phyloP scores from a whole-genome alignment of 208 protist species.

The Leishmania amazonensis region DNA sequence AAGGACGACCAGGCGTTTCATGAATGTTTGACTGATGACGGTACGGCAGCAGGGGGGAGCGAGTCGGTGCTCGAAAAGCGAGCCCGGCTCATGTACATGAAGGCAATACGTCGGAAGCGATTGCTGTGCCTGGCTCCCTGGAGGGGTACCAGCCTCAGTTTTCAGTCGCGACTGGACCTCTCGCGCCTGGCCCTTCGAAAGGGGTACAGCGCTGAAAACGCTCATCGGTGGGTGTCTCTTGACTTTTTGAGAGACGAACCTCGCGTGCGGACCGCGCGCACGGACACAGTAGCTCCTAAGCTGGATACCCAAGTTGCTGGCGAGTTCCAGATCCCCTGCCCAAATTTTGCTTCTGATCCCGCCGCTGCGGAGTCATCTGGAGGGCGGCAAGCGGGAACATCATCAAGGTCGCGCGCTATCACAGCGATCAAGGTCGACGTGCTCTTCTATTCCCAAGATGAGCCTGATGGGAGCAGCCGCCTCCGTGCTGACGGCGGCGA shows the following conservation, averaged over 20 bases:
- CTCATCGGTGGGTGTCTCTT: constrained; percentile 17
- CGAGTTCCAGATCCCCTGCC: neutral
- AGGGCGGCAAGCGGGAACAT: neutral
- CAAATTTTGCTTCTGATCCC: neutral
- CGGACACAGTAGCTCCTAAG: neutral
- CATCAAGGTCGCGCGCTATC: neutral
- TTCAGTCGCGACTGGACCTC: constrained; percentile 19
- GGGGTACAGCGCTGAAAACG: constrained; percentile 14
- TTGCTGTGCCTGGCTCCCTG: neutral
- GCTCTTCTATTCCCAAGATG: neutral
- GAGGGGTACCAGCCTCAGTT: neutral
- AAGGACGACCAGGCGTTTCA: neutral
- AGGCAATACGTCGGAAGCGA: neutral
- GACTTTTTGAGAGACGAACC: constrained; percentile 21
- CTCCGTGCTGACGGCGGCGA: neutral
- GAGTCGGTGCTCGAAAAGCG: neutral
- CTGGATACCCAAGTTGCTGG: neutral
- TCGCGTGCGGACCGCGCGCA: neutral
- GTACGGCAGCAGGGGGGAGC: neutral
- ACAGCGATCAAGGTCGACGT: constrained; percentile 1
- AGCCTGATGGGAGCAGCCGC: neutral
- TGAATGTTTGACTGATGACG: neutral
- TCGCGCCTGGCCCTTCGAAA: constrained; percentile 24
- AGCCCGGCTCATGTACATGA: neutral
- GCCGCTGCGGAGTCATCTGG: neutral